Conservation (phyloP, 1,284 basidiomycete species). For the Stygiomarasmius scandens region DNA sequence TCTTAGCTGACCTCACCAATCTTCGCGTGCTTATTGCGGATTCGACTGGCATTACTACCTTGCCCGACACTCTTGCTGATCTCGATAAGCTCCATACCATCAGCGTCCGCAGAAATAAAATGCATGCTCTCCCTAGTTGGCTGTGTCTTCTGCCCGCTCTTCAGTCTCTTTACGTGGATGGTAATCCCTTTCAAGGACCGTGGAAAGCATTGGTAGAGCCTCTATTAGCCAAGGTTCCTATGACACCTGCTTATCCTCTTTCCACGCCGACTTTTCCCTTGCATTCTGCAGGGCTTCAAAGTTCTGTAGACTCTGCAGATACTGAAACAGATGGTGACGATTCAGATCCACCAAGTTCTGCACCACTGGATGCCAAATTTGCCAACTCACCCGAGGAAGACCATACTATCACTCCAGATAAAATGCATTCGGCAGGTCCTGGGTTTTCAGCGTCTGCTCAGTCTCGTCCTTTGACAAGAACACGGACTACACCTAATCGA, state of each 20-base stretch:
- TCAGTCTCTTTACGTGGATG: slow-evolving; percentile 88
- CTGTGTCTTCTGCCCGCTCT: slow-evolving; percentile 82
- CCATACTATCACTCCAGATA: slow-evolving; percentile 69
- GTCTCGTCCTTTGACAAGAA: slow-evolving; percentile 58
- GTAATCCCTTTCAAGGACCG: slow-evolving; percentile 90
- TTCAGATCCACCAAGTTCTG: slow-evolving; percentile 49
- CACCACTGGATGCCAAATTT: slow-evolving; percentile 29
- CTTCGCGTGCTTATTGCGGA: slow-evolving; percentile 91
- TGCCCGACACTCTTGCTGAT: slow-evolving; percentile 71
- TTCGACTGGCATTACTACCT: slow-evolving; percentile 75
- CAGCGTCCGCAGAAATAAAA: slow-evolving; percentile 85
- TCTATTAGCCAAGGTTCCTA: slow-evolving; percentile 62
- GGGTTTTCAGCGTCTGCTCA: slow-evolving; percentile 18
- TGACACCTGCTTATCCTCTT: slow-evolving; percentile 65
- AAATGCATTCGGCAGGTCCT: slow-evolving; percentile 40
- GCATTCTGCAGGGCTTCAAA: slow-evolving; percentile 45
- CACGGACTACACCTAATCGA: slow-evolving; percentile 72
- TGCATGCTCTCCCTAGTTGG: slow-evolving; percentile 93
- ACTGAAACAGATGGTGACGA: slow-evolving; percentile 50
- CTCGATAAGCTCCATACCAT: slow-evolving; percentile 83
- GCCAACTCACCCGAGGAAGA: slow-evolving; percentile 59
- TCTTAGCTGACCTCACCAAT: slow-evolving; percentile 74
- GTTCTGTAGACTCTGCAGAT: slow-evolving; percentile 41
- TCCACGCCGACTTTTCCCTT: slow-evolving; percentile 64
- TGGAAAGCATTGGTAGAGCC: slow-evolving; percentile 91